Conservation (phyloP, 371 early-diverging fungal species). For the Phascolomyces articulosus region DNA sequence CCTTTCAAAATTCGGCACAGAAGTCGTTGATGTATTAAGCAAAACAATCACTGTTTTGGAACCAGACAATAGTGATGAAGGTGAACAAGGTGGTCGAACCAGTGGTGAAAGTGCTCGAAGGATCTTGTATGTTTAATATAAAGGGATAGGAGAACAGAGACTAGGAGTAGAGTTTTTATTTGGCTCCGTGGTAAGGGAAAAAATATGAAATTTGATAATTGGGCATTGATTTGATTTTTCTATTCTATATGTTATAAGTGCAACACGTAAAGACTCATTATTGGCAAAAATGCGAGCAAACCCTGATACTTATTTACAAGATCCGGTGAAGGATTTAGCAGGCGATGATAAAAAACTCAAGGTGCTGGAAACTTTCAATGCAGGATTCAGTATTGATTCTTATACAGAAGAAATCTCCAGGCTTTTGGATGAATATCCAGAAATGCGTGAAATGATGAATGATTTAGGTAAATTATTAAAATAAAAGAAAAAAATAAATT, state of each 20-base stretch:
- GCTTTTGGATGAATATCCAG: constrained; percentile 34
- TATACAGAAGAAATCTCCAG: constrained; percentile 48
- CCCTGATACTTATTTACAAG: constrained; percentile 30
- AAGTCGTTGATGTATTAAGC: constrained; percentile 39
- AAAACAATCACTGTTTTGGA: constrained; percentile 43
- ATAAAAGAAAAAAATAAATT: too few species aligned
- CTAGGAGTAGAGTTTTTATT: too few species aligned
- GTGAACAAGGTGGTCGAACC: background rate
- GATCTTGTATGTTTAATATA: background rate
- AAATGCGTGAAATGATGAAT: constrained; percentile 45
- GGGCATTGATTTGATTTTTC: constrained; percentile 23
- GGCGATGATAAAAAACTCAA: constrained; percentile 12
- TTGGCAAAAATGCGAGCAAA: constrained; percentile 43
- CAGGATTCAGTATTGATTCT: constrained; percentile 37
- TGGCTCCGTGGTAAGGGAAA: too few species aligned
- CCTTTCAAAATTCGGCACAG: constrained; percentile 44
- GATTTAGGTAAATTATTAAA: constrained; percentile 38
- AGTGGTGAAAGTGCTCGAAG: constrained; percentile 8
- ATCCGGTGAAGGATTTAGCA: constrained; percentile 6
- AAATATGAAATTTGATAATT: too few species aligned
- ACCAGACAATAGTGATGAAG: constrained; percentile 19
- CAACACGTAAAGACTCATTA: constrained; percentile 46
- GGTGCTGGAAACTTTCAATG: constrained; percentile 22
- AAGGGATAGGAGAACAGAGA: too few species aligned
- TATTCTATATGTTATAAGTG: constrained; percentile 24